Evolutionary conservation across 345 rosid genomes (phyloP).

Genomic region (Pugionium cornutum): DNA sequence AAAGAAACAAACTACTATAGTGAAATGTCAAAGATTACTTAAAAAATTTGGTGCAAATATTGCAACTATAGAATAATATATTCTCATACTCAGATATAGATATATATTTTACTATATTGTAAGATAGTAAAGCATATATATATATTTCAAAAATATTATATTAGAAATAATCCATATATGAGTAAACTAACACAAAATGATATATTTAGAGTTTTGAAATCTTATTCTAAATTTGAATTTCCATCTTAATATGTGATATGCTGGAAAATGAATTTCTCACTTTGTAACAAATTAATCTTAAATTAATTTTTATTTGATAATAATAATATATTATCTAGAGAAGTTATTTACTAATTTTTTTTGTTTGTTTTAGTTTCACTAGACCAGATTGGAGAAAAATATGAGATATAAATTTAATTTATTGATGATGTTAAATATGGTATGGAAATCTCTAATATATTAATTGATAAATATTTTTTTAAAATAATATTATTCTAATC

Average conservation of each 20-base stretch:
- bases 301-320: not conserved
- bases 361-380: no score
- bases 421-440: no score
- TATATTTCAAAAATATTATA: not conserved
- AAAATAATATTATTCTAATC: no score
- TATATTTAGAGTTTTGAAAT: not conserved
- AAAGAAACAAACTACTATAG: not conserved
- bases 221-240: not conserved
- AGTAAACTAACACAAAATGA: not conserved
- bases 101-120: not conserved
- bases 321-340: no score
- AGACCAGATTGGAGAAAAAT: no score
- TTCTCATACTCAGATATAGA: not conserved
- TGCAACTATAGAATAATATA: not conserved
- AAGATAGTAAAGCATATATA: not conserved
- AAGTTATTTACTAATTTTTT: no score
- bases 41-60: not conserved
- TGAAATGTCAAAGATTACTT: not conserved
- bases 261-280: not conserved
- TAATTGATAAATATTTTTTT: no score
- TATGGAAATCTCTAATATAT: no score
- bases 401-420: no score
- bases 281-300: not conserved
- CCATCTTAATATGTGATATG: not conserved
- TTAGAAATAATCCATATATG: not conserved